Evolutionary conservation across 1,139 yeast genomes (phyloP), one percentile per base, ranked within the genome.

Genomic region (Yamadazyma oceani): DNA sequence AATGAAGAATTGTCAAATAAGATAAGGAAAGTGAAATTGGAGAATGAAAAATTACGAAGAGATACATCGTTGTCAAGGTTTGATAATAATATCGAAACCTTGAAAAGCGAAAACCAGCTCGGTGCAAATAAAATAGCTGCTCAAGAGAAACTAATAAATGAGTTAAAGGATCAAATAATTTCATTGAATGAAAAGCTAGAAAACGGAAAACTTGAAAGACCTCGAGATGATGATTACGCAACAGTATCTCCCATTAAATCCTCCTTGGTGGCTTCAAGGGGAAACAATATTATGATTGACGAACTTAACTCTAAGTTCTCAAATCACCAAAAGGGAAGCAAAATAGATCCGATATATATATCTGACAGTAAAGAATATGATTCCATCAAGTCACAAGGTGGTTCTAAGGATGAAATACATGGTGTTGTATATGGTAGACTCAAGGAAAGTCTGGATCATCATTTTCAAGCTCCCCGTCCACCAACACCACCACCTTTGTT

Each of bases 131-230:
- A 53, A 33, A 53, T 62, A 12, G 57, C 53, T 2, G 44, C 51
- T 2, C 68, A 62, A 39, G 61, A 63, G 32, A 53, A 48, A 16
- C 57, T 61, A 32, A 60, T 67, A n/a, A 50, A 48, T 2, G 36
- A 53, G 12, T 49, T 67, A 32, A 57, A 52, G 41, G 34, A 48
- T 16, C 58, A 61, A 31, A 14, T 44, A 2, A 17, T 26, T 11
- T 25, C 16, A 2, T 13, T 34, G 4, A 30, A 34, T 12, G 42
- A 38, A 12, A 24, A 34, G 5, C 12, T 17, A 15, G 32, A 29
- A n/a, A n/a, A n/a, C n/a, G n/a, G n/a, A n/a, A n/a, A n/a, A n/a
- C n/a, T n/a, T n/a, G n/a, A n/a, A n/a, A 10, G 9, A 5, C 17
- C 31, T 21, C 21, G 10, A 4, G 12, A 23, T 4, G 37, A 35